Base-by-base conservation (phyloP, 257 asterid species). In the Eucommia ulmoides region DNA sequence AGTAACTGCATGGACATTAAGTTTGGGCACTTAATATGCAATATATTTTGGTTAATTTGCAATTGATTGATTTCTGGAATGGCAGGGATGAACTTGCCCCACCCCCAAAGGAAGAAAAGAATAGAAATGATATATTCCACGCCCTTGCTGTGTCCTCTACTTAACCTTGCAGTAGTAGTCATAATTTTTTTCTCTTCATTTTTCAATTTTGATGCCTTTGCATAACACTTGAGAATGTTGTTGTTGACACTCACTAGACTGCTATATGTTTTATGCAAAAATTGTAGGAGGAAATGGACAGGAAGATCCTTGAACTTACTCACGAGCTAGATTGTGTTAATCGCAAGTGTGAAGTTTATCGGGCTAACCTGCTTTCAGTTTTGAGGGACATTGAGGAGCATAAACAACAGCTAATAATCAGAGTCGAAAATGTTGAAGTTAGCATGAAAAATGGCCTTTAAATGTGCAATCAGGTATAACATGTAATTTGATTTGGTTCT, bases 361-460 rank as follows among this genome's bases (percentile, higher is more conserved):
- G 82, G 20, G 65, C 77, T 20, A 91, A 81, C 65, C 83, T 91
- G 56, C 67, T 86, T 10, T 67, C 93, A 8, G 84, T 86, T 61
- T 60, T 91, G 76, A 83, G 79, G 84, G 95, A 91, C 64, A 64
- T 91, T 41, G 96, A 91, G 60, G 95, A 71, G 62, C 94, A 91
- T 61, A 91, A 83, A 59, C 96, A 77, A 47, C 81, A 78, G 22
- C 57, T 91, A 23, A 79, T 94, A 8, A 42, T 81, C 54, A 83
- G 81, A 74, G 94, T 86, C 21, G 74, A 83, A 54, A 83, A 67
- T 67, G 73, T 83, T 49, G 83, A 86, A 75, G 79, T 81, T 56
- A 70, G 80, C 79, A 66, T 91, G 78, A 86, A 74, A 67, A 85
- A 76, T 49, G 78, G 72, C 45, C 63, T 74, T 52, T 78, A 54